These are phyloP conservation scores for Candida sithepensis DNA, from an alignment of 805 yeast genomes.

Conservation along the genomic window DNA sequence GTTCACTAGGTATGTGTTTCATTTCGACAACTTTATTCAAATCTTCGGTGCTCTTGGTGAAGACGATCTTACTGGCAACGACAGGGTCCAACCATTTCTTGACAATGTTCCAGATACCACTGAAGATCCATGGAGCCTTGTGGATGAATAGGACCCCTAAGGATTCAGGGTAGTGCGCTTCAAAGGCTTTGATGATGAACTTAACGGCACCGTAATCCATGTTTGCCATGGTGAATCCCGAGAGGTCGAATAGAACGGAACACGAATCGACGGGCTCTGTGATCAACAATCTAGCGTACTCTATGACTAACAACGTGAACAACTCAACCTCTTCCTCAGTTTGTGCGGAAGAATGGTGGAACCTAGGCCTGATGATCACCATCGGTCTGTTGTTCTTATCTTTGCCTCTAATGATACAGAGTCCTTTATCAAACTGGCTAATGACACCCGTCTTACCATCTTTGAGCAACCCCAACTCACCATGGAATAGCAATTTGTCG, in stretches of 20 bases:
- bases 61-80: conserved; percentile 85
- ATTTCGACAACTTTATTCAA: conserved; percentile 57
- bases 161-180: conserved; percentile 95
- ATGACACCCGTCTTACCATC: conserved; percentile 43
- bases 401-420: conserved; percentile 69
- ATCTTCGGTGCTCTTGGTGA: conserved; percentile 70
- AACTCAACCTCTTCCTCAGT: conserved; percentile 67
- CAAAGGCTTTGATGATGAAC: conserved; percentile 83
- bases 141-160: conserved; percentile 81
- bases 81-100: conserved; percentile 96
- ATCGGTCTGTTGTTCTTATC: conserved; percentile 77
- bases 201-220: conserved; percentile 93
- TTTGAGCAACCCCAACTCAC: conserved; percentile 62
- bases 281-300: conserved; percentile 72
- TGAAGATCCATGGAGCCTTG: conserved; percentile 96
- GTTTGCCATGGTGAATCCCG: conserved; percentile 82
- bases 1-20: conserved; percentile 57
- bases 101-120: conserved; percentile 90
- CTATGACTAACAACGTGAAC: conserved; percentile 74
- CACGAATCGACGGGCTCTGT: conserved; percentile 76
- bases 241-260: conserved; percentile 79
- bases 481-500: conserved; percentile 59
- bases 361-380: conserved; percentile 73
- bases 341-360: conserved; percentile 69
- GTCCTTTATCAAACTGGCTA: conserved; percentile 58